A percentile compares a stretch with the other conserved stretches of the same genome.
These are phyloP conservation scores for Hyphopichia burtonii DNA, from an alignment of 1,139 yeast genomes.

Conservation along the genomic window DNA sequence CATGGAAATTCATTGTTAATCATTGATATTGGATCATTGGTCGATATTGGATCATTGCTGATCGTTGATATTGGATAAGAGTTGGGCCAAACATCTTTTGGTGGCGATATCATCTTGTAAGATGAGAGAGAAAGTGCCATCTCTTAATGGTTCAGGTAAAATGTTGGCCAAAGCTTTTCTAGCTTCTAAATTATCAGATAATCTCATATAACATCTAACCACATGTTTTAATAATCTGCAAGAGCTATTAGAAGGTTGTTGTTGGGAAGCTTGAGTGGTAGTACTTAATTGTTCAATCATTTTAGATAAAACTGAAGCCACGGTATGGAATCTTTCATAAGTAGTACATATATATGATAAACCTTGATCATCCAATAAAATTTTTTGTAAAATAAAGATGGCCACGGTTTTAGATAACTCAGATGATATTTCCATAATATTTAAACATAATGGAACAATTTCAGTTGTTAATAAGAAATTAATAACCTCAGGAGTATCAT, in stretches of 20 bases:
- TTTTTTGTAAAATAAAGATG: constrained; percentile 89
- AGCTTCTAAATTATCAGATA: constrained; percentile 89
- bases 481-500: constrained; percentile 94
- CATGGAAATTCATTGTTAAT: too few relatives aligned
- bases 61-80: constrained; percentile 65
- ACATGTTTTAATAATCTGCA: constrained; percentile 89
- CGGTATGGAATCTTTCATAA: constrained; percentile 91
- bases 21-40: neutral
- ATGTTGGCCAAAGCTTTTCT: constrained; percentile 82
- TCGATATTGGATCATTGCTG: constrained; percentile 13
- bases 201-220: constrained; percentile 86
- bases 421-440: constrained; percentile 94
- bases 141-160: constrained; percentile 83
- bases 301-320: constrained; percentile 78
- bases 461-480: constrained; percentile 88
- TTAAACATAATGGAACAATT: constrained; percentile 88
- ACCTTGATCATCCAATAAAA: constrained; percentile 88
- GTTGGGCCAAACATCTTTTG: constrained; percentile 80
- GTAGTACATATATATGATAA: constrained; percentile 91
- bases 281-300: constrained; percentile 80
- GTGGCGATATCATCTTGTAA: constrained; percentile 88
- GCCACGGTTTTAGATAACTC: constrained; percentile 96
- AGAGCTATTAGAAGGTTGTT: constrained; percentile 44
- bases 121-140: constrained; percentile 81
- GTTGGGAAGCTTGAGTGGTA: constrained; percentile 41